phyloP scores from a whole-genome alignment of 2,329 filamentous ascomycete species.

The Aschersonia sp. region DNA sequence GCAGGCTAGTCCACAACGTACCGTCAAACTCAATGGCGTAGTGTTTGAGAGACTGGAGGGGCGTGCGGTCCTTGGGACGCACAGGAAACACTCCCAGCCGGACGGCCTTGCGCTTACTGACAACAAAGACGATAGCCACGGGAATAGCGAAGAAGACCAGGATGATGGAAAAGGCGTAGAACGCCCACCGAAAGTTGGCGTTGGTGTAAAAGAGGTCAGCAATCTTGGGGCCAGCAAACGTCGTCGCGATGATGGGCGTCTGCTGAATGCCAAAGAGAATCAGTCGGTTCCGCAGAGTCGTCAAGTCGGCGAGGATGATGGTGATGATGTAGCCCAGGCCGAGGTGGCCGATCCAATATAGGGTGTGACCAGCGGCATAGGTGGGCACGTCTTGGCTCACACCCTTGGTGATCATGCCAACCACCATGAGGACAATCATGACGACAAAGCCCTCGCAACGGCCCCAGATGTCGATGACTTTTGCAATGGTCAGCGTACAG shows the following conservation, averaged over 20 bases:
- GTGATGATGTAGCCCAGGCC: constrained; percentile 24
- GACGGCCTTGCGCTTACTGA: constrained; percentile 30
- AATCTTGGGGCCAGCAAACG: constrained; percentile 27
- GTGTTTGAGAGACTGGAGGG: constrained; percentile 28
- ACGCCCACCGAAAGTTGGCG: constrained; percentile 31
- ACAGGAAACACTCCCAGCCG: constrained; percentile 29
- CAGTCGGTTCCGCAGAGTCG: constrained; percentile 25
- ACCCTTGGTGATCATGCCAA: constrained; percentile 50
- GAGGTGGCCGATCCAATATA: constrained; percentile 45
- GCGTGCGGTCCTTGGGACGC: constrained; percentile 28
- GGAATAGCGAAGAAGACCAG: constrained; percentile 31
- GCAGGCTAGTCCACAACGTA: constrained; percentile 7
- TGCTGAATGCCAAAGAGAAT: constrained; percentile 26
- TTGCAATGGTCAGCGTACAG: constrained; percentile 27
- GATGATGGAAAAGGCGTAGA: constrained; percentile 50
- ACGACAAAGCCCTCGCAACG: constrained; percentile 29
- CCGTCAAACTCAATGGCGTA: constrained; percentile 46
- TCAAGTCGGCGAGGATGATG: constrained; percentile 29
- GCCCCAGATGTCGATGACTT: constrained; percentile 33
- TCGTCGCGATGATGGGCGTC: constrained; percentile 28
- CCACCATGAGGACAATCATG: constrained; percentile 27
- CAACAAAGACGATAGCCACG: constrained; percentile 17
- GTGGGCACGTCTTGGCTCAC: constrained; percentile 39
- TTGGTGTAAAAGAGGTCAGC: constrained; percentile 22
- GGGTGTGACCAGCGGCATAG: constrained; percentile 46